Evolutionary conservation across 2,329 filamentous ascomycete genomes (phyloP), one percentile per base, ranked within the genome.

Genomic region (Scedosporium apiospermum): DNA sequence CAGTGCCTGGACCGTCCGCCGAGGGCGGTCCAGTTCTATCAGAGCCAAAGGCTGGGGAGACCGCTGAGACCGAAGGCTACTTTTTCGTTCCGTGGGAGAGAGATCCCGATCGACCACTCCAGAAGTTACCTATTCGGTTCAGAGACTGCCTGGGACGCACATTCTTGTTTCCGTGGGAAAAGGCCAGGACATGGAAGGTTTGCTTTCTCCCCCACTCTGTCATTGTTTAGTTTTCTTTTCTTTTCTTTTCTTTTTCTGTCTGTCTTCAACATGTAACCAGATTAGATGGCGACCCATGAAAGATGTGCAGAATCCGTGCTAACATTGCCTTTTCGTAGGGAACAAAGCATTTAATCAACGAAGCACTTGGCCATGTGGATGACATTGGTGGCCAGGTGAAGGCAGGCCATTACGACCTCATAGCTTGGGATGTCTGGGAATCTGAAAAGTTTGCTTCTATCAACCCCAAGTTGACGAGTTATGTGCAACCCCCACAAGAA

Each of bases 91-190:
- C 60, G 6, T 66, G 65, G 65, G 64, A 57, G 23, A 62, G 59
- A 30, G 62, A 63, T 27, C 41, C 64, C 9, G 63, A 49, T 5
- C 62, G 57, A 7, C 61, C 64, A n/a, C 49, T 61, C 6, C 64
- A 65, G 51, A 66, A 65, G 26, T 27, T 66, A 9, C 65, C 65
- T 16, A 66, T 66, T 49, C 58, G 65, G 14, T 64, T 66, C 59
- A 61, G 55, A 26, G 65, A 64, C 23, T 63, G 60, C 53, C 42
- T 64, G 14, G 65, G 63, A 18, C 49, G 64, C 41, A 60, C 61
- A 41, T 64, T 63, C 44, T 46, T 65, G 10, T 63, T 63, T 6
- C 65, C 65, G 6, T 65, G 65, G 65, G 51, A 61, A n/a, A 65
- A 62, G 21, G 65, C 60, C 34, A 64, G 34, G 34, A 65, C 59